Evolutionary conservation across 352 stramenopile genomes (phyloP).

Genomic region (Peronospora destructor): DNA sequence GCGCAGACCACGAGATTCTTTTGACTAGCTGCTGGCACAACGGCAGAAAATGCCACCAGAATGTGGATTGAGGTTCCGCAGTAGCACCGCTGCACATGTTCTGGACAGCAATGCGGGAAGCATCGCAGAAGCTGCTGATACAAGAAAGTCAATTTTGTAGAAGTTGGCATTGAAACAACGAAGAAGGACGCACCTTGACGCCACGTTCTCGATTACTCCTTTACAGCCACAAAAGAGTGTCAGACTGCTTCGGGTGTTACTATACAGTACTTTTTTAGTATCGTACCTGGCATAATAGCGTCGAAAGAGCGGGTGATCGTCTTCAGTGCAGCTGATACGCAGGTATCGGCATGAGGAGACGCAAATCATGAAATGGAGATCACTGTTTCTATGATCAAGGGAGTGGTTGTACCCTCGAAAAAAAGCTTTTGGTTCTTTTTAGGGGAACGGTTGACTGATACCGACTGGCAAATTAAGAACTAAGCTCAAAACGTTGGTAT

Average conservation of each 20-base stretch:
- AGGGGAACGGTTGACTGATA: no score
- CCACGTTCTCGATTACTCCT: slow-evolving; percentile 25
- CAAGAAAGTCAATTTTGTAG: not conserved
- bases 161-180: not conserved
- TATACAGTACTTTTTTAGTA: not conserved
- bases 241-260: not conserved
- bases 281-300: slow-evolving; percentile 25
- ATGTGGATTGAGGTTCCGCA: slow-evolving; percentile 37
- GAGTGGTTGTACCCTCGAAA: not conserved
- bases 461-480: no score
- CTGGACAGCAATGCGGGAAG: slow-evolving; percentile 44
- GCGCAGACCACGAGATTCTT: slow-evolving; percentile 33
- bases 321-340: slow-evolving; percentile 23
- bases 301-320: slow-evolving; percentile 30
- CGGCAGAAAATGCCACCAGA: slow-evolving; percentile 19
- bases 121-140: slow-evolving; percentile 28
- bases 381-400: not conserved
- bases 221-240: not conserved
- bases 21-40: slow-evolving; percentile 2
- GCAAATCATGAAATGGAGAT: slow-evolving; percentile 10
- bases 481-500: not conserved
- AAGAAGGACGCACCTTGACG: slow-evolving; percentile 15
- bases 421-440: not conserved
- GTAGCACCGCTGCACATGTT: slow-evolving; percentile 36
- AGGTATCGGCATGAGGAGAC: slow-evolving; percentile 16